Evolutionary conservation across 164 flowering plant species (phyloP), one percentile per base, ranked within the genome.

Genomic region (Vitis rotundifolia): DNA sequence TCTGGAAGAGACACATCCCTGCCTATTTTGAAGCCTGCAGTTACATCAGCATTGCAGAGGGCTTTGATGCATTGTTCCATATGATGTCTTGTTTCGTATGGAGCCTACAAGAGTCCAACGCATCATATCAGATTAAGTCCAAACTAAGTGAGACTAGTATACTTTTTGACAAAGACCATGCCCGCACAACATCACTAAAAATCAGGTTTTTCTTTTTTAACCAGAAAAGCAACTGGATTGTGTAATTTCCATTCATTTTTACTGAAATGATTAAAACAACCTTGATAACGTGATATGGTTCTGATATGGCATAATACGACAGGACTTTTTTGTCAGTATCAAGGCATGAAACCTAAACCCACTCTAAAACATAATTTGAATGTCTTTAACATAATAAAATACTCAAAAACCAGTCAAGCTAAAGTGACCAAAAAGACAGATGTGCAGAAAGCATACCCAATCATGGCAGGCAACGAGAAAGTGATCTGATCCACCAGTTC

Each of bases 31-130:
- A 86, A 88, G 64, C 88, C 90, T 11, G 22, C 70, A 12, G 92
- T 82, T 16, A 86, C 83, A 72, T 88, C 90, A 18, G 92, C 89
- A 75, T 86, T 88, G 84, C 90, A 88, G 18, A 88, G 89, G 19
- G 90, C 92, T 76, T 83, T 88, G 8, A 88, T 85, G 84, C 89
- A 85, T 19, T 70, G 85, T 64, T 88, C 89, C 92, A 86, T 88
- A 47, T 88, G 92, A 74, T 88, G 89, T 71, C 88, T 82, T 58
- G 89, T 86, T 61, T 86, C 90, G 63, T 88, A 88, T 14, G 87
- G 92, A 49, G 89, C 91, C 91, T 87, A 59, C 16, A 62, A 63
- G 47, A 67, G 50, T 29, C 55, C 49, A 50, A 29, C 28, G 52
- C 18, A 66, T 26, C 51, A 61, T 44, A 22, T 31, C 28, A 66